These are phyloP conservation scores for Nannizziopsis arthrosporioides DNA, from an alignment of 2,329 filamentous ascomycete species.

Conservation along the genomic window DNA sequence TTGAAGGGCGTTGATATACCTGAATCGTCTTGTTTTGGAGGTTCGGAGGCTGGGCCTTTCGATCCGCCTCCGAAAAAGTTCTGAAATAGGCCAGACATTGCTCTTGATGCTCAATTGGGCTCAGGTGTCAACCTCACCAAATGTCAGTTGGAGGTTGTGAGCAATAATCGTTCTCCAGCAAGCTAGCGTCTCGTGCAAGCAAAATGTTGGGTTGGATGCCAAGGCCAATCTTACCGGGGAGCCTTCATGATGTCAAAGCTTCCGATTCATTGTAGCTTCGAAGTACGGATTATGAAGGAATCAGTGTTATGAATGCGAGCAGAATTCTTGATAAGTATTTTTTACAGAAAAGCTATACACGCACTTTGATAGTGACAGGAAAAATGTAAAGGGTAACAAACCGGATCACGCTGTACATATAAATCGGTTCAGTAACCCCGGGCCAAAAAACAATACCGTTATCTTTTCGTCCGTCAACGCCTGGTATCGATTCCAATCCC, in stretches of 20 bases:
- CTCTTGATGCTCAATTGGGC: constrained; percentile 5
- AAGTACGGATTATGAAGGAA: not conserved
- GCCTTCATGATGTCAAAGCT: not conserved
- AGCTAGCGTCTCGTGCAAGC: not conserved
- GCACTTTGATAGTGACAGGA: not conserved
- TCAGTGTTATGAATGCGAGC: too few species aligned
- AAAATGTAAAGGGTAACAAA: constrained; percentile 3
- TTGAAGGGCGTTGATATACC: not conserved
- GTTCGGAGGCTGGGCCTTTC: constrained; percentile 24
- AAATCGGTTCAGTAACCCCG: not conserved
- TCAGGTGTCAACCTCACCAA: constrained; percentile 1
- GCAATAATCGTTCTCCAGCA: not conserved
- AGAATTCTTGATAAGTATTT: too few species aligned
- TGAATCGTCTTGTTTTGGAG: constrained; percentile 16
- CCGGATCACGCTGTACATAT: not conserved
- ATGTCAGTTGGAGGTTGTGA: not conserved
- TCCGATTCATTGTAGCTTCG: not conserved
- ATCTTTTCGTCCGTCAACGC: constrained; percentile 3
- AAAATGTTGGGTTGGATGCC: constrained; percentile 5
- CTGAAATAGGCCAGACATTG: constrained; percentile 20
- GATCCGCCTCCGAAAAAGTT: constrained; percentile 18
- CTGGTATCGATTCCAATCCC: constrained; percentile 7
- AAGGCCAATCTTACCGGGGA: not conserved
- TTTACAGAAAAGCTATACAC: too few species aligned
- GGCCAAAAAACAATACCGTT: not conserved